Percentiles rank a stretch among this genome's conserved stretches.
Evolutionary conservation across 139 green algal species (phyloP).

Genomic region (Pleodorina starrii): DNA sequence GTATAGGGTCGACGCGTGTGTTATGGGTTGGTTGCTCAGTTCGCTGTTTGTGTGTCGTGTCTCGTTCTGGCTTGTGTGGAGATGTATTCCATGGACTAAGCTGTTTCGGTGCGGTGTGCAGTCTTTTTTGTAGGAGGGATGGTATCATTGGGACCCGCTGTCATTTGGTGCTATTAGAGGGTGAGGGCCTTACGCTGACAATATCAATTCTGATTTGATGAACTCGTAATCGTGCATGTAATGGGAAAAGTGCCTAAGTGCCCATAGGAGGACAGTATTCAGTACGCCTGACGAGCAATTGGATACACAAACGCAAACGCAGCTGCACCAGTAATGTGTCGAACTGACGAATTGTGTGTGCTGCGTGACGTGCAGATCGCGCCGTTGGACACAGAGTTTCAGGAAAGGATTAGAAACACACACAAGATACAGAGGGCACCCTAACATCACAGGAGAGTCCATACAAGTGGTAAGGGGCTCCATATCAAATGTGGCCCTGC

Average conservation of each 20-base stretch:
- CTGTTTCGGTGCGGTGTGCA: background rate
- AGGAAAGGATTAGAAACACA: no score
- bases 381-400: no score
- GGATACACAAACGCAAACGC: no score
- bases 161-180: background rate
- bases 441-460: no score
- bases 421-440: no score
- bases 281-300: no score
- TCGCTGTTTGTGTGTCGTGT: background rate
- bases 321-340: no score
- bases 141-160: background rate
- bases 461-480: no score
- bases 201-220: background rate
- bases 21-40: background rate
- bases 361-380: no score
- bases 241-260: background rate
- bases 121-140: background rate
- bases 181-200: background rate
- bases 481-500: no score
- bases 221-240: conserved; percentile 18
- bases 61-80: background rate
- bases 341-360: no score
- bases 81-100: background rate
- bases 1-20: background rate
- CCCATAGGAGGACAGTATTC: no score